Base-by-base conservation (phyloP, 805 yeast genomes). In the Myxozyma sirexii region DNA sequence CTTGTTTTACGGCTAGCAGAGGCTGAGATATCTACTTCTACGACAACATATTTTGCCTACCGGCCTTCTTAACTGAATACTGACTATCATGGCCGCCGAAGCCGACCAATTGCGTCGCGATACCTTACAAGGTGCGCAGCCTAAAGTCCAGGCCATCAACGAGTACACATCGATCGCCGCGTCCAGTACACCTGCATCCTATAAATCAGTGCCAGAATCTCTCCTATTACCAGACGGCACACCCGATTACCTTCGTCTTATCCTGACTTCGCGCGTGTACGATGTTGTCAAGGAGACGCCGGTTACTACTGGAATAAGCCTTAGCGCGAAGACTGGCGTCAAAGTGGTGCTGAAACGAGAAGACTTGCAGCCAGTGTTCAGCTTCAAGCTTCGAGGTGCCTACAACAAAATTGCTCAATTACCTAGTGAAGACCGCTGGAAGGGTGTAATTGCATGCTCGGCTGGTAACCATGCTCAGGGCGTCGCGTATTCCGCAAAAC, bases 401-500 rank as follows among this genome's bases (percentile, higher is more conserved):
- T 90, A 92, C 76, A 94, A 94, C 74, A 91, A 90, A 96, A 88
- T 94, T 68, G 96, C 98, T 37, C 89, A 93, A 69, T 75, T 94
- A 51, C 70, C 79, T 15, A 71, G 76, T 21, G 83, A 81, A 47
- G 78, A 85, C 67, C 81, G 86, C 64, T 68, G 90, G 72, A 79
- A 81, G 50, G 99, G 99, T 68, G 97, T 94, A 56, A 88, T 96
- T 71, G 97, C 98, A 0, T 94, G 98, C 70, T 90, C 97, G 31
- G 99, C 99, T 3, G 99, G 99, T 37, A 94, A 94, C 74, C 99
- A 94, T 69, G 99, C 99, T 1, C 99, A 94, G 73, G 99, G 99
- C 67, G 98, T 94, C 13, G 99, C 99, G 0, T 93, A 76, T 72
- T 87, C 96, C 23, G 97, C 98, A 3, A 84, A 84, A 61, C 84